These are phyloP conservation scores for Cryomyces minteri DNA, from an alignment of 495 filamentous ascomycete genomes.

Conservation along the genomic window DNA sequence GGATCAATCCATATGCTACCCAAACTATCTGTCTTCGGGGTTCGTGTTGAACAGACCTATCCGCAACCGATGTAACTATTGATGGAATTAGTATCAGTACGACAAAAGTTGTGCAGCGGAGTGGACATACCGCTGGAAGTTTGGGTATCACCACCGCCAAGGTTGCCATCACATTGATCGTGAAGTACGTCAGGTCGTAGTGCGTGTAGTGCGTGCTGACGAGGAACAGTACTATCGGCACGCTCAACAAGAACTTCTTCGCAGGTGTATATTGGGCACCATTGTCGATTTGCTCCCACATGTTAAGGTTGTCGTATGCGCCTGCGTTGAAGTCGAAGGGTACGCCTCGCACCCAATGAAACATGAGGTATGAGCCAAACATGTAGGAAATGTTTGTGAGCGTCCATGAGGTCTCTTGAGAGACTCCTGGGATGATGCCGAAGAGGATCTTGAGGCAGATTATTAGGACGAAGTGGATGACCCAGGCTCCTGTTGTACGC, in stretches of 20 bases:
- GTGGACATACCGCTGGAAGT: slow-evolving; percentile 60
- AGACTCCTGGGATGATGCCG: slow-evolving; percentile 85
- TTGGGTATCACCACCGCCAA: slow-evolving; percentile 89
- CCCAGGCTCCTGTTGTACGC: slow-evolving; percentile 63
- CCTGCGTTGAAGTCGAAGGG: slow-evolving; percentile 99
- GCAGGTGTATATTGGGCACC: slow-evolving; percentile 96
- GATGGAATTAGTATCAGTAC: neutral
- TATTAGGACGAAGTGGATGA: slow-evolving; percentile 88
- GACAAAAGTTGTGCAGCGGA: neutral
- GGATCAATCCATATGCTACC: too few species aligned
- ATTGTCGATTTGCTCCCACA: slow-evolving; percentile 99
- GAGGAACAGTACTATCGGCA: slow-evolving; percentile 85
- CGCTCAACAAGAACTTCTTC: slow-evolving; percentile 92
- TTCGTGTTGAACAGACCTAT: neutral
- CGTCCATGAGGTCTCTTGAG: slow-evolving; percentile 96
- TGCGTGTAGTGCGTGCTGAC: slow-evolving; percentile 97
- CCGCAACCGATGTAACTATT: neutral
- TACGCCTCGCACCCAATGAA: slow-evolving; percentile 93
- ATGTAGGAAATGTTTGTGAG: slow-evolving; percentile 98
- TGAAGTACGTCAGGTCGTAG: slow-evolving; percentile 91
- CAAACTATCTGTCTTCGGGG: too few species aligned
- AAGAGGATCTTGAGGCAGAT: slow-evolving; percentile 80
- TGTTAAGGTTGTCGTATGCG: slow-evolving; percentile 96
- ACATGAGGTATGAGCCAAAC: slow-evolving; percentile 98
- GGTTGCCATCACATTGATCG: slow-evolving; percentile 86